phyloP scores from a whole-genome alignment of 2,329 filamentous ascomycete genomes.

The Aspergillus sergii region DNA sequence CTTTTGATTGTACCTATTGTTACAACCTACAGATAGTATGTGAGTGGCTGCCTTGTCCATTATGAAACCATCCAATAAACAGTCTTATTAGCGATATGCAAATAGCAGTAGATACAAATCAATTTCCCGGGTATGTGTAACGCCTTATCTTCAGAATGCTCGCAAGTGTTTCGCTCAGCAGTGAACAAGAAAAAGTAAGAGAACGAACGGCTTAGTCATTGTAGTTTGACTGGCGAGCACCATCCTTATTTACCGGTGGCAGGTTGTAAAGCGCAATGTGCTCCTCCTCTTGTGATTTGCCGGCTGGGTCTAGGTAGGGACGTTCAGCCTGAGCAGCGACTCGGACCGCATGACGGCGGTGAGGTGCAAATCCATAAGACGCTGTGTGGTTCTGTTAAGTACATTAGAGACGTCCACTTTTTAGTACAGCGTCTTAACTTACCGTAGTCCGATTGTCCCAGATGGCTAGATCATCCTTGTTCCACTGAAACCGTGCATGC shows the following conservation, averaged over 20 bases:
- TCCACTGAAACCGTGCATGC: slow-evolving; percentile 69
- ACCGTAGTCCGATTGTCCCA: slow-evolving; percentile 67
- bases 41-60: background rate
- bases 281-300: slow-evolving; percentile 59
- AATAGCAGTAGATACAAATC: background rate
- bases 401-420: background rate
- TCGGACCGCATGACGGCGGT: slow-evolving; percentile 58
- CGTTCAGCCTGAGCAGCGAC: slow-evolving; percentile 52
- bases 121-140: slow-evolving; percentile 5
- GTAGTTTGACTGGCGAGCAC: slow-evolving; percentile 58
- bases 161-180: slow-evolving; percentile 2
- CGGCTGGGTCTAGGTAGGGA: slow-evolving; percentile 47
- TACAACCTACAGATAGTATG: background rate
- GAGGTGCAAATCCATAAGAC: slow-evolving; percentile 60
- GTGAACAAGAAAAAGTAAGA: background rate
- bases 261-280: slow-evolving; percentile 51
- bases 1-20: background rate
- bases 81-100: background rate
- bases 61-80: background rate
- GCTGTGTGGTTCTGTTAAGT: slow-evolving; percentile 54
- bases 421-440: slow-evolving; percentile 19
- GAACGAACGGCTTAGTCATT: slow-evolving; percentile 48
- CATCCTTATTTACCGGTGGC: slow-evolving; percentile 58
- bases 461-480: slow-evolving; percentile 65
- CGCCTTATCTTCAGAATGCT: slow-evolving; percentile 5